phyloP scores from a whole-genome alignment of 2,329 filamentous ascomycete species.

The Aaosphaeria arxii region DNA sequence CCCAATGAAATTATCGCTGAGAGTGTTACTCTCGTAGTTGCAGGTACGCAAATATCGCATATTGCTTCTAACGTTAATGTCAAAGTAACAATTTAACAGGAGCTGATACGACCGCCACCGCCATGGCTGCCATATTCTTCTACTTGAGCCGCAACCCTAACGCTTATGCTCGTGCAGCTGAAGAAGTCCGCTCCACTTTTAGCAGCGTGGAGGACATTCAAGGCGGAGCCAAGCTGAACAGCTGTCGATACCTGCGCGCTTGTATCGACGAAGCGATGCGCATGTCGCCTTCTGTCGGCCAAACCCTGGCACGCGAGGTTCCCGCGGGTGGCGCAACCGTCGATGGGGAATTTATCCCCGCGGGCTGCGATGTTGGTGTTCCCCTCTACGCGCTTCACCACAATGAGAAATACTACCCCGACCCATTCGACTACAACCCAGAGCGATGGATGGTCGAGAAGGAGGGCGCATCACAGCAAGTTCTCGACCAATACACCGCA shows the following conservation, averaged over 20 bases:
- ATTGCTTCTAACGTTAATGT: conserved; percentile 1
- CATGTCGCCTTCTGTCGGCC: conserved; percentile 21
- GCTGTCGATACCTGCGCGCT: conserved; percentile 23
- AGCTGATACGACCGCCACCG: conserved; percentile 7
- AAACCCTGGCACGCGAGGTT: conserved; percentile 18
- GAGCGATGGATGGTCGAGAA: conserved; percentile 16
- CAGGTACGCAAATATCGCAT: conserved; percentile 15
- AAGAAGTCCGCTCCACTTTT: conserved; percentile 9
- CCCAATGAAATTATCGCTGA: conserved; percentile 35
- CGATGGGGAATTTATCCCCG: conserved; percentile 17
- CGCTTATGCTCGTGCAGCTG: conserved; percentile 1
- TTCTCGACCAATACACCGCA: conserved; percentile 2
- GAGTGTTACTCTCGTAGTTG: conserved; percentile 42
- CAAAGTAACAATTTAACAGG: conserved; percentile 8
- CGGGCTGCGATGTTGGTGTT: conserved; percentile 17
- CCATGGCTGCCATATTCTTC: conserved; percentile 8
- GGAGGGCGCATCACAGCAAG: conserved; percentile 7
- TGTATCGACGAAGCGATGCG: conserved; percentile 34
- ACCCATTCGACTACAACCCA: conserved; percentile 13
- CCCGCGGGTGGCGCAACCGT: conserved; percentile 15
- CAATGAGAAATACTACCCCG: conserved; percentile 15
- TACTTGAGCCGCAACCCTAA: conserved; percentile 7
- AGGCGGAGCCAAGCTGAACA: conserved; percentile 6
- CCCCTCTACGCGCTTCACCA: conserved; percentile 23
- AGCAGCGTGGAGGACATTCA: neutral